Conservation (phyloP, 345 rosid genomes). For the Populus pruinosa region DNA sequence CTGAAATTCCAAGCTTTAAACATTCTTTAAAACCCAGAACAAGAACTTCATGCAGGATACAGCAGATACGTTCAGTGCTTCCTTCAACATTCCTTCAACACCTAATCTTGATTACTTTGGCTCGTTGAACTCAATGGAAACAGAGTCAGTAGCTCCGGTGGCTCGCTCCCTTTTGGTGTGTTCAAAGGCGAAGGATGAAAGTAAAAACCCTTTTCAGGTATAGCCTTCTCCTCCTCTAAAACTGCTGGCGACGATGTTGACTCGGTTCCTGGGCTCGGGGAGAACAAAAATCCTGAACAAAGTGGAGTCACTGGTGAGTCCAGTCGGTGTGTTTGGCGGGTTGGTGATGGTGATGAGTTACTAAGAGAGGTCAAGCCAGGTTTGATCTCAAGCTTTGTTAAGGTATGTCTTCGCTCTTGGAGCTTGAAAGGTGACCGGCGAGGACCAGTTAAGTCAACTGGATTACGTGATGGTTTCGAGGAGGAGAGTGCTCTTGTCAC, state of each 20-base stretch:
- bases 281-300: slow-evolving; percentile 24
- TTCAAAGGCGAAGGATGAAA: slow-evolving; percentile 24
- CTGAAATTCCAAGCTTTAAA: background rate
- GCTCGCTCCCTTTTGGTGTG: slow-evolving; percentile 21
- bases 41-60: background rate
- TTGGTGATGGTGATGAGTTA: background rate
- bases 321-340: background rate
- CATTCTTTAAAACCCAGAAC: background rate
- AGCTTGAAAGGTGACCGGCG: slow-evolving; percentile 47
- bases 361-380: slow-evolving; percentile 27
- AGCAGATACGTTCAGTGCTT: background rate
- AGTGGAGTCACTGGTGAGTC: slow-evolving; percentile 43
- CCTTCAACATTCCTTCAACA: background rate
- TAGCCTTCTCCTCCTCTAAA: slow-evolving; percentile 34
- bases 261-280: slow-evolving; percentile 26
- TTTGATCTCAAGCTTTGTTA: slow-evolving; percentile 43
- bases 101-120: slow-evolving; percentile 22
- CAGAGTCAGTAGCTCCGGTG: slow-evolving; percentile 22
- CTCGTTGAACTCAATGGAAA: slow-evolving; percentile 23
- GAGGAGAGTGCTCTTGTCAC: slow-evolving; percentile 10
- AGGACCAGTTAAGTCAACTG: slow-evolving; percentile 26
- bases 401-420: slow-evolving; percentile 44
- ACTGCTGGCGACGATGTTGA: slow-evolving; percentile 34
- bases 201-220: slow-evolving; percentile 21
- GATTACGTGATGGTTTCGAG: slow-evolving; percentile 5